phyloP scores from a whole-genome alignment of 371 early-diverging fungal genomes.

The Blastocladiella emersonii region DNA sequence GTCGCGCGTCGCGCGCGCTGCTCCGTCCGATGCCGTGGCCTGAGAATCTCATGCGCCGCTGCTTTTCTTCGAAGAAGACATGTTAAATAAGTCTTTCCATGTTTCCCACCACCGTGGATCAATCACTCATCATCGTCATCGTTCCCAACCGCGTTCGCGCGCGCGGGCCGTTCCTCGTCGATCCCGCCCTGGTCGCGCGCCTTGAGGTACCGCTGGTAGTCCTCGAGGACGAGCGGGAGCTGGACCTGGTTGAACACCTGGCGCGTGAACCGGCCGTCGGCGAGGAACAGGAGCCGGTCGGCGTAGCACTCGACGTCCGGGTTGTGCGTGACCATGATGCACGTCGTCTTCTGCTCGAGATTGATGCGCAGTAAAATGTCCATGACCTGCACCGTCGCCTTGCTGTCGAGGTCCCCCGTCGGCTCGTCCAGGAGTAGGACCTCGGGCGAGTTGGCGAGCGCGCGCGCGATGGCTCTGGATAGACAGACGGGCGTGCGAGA shows the following conservation, averaged over 20 bases:
- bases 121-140: too few species aligned
- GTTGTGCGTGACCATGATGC: slow-evolving; percentile 22
- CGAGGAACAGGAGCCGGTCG: slow-evolving; percentile 16
- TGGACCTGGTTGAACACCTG: slow-evolving; percentile 13
- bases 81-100: too few species aligned
- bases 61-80: too few species aligned
- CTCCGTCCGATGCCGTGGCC: too few species aligned
- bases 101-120: too few species aligned
- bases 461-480: slow-evolving; percentile 17
- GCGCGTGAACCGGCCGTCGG: slow-evolving; percentile 16
- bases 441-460: slow-evolving; percentile 16
- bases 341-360: slow-evolving; percentile 12
- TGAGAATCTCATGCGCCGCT: too few species aligned
- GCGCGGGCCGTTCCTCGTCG: too few species aligned
- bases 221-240: not conserved
- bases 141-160: too few species aligned
- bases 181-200: not conserved
- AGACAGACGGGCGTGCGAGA: too few species aligned
- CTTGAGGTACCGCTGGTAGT: slow-evolving; percentile 3
- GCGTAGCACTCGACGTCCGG: slow-evolving; percentile 22
- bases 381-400: too few species aligned
- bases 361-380: slow-evolving; percentile 16
- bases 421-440: slow-evolving; percentile 19
- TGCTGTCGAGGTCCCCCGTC: too few species aligned
- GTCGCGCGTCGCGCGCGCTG: too few species aligned